phyloP scores from a whole-genome alignment of 2,329 filamentous ascomycete species.

The Mycosphaerella sp. region DNA sequence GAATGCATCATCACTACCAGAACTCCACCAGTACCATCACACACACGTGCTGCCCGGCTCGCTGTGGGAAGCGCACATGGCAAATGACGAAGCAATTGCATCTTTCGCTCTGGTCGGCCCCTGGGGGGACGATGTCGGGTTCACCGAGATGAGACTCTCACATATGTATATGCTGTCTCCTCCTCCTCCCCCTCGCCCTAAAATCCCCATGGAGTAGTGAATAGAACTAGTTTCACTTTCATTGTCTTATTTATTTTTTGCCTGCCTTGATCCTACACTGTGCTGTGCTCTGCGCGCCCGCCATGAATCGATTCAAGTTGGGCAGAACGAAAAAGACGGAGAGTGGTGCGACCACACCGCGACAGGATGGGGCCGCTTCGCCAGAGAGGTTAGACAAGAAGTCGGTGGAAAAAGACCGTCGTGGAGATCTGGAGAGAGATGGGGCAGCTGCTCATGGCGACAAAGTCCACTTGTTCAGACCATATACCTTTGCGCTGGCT shows the following conservation, averaged over 20 bases:
- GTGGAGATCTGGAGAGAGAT: constrained; percentile 15
- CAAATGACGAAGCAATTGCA: constrained; percentile 12
- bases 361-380: neutral
- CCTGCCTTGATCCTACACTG: neutral
- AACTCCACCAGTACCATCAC: too few species aligned
- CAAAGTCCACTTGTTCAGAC: constrained; percentile 24
- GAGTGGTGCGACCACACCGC: neutral
- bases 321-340: constrained; percentile 1
- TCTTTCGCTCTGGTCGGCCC: constrained; percentile 4
- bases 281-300: neutral
- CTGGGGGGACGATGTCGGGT: constrained; percentile 9
- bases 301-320: constrained; percentile 4
- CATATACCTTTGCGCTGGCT: constrained; percentile 32
- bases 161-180: constrained; percentile 2
- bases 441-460: constrained; percentile 24
- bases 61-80: neutral
- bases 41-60: too few species aligned
- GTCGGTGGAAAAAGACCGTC: constrained; percentile 1
- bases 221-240: neutral
- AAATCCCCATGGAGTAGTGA: constrained; percentile 9
- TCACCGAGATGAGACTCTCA: neutral
- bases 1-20: neutral
- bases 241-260: neutral
- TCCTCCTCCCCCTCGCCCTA: too few species aligned
- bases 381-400: constrained; percentile 1